Percentiles rank a stretch among this genome's conserved stretches.
Evolutionary conservation across 441 rosid genomes (phyloP).

Genomic region (Codiaeum variegatum): DNA sequence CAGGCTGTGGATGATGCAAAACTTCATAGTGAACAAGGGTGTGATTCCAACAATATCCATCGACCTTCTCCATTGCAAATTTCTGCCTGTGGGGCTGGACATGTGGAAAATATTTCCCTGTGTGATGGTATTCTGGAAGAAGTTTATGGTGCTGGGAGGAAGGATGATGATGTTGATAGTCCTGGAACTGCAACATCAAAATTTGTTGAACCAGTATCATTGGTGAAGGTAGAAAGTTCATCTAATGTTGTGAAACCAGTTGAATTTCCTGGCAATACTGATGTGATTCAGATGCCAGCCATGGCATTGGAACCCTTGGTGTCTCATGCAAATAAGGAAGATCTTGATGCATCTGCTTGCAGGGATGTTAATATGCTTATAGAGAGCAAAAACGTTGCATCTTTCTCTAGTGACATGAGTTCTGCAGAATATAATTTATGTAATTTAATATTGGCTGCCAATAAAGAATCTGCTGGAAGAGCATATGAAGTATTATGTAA

Average conservation of each 20-base stretch:
- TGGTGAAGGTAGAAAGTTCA: constrained; percentile 26
- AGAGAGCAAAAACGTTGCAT: constrained; percentile 24
- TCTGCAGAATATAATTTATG: constrained; percentile 35
- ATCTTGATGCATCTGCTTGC: constrained; percentile 23
- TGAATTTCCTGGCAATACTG: constrained; percentile 32
- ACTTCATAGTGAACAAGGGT: constrained; percentile 36
- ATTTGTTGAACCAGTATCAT: constrained; percentile 36
- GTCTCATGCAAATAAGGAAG: constrained; percentile 26
- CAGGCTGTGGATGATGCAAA: constrained; percentile 27
- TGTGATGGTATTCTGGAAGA: constrained; percentile 39
- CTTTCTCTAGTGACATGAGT: constrained; percentile 21
- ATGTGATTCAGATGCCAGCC: constrained; percentile 21
- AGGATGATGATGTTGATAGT: constrained; percentile 59
- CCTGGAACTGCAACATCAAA: constrained; percentile 73
- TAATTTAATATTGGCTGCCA: constrained; percentile 45
- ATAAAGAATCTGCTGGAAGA: constrained; percentile 58
- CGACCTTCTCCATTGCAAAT: constrained; percentile 50
- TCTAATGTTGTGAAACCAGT: constrained; percentile 27
- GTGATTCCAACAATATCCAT: constrained; percentile 18
- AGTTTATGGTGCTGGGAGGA: constrained; percentile 31
- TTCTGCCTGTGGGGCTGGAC: constrained; percentile 36
- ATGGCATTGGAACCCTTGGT: constrained; percentile 17
- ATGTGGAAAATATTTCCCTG: constrained; percentile 30
- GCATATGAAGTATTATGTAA: constrained; percentile 55
- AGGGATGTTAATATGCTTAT: constrained; percentile 23